Evolutionary conservation across 148 eudicot genomes (phyloP).

Genomic region (Selenicereus undatus): DNA sequence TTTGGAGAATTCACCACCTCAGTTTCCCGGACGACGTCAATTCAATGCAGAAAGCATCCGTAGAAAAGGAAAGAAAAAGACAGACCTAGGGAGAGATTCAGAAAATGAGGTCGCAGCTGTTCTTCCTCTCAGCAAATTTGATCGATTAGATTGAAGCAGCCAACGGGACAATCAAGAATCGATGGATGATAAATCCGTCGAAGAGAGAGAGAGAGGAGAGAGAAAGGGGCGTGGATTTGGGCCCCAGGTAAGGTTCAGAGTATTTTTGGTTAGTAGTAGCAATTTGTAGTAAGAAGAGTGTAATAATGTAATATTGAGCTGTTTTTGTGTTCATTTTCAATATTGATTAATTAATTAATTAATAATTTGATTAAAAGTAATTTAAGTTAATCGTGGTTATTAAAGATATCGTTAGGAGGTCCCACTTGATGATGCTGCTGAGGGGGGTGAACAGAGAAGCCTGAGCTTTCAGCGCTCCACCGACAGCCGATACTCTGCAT

Average conservation of each 20-base stretch:
- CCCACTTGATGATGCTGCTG: not conserved
- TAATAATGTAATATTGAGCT: not conserved
- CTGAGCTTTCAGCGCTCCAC: constrained; percentile 7
- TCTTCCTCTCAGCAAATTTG: constrained; percentile 10
- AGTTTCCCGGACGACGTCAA: not conserved
- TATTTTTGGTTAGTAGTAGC: not conserved
- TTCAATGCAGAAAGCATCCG: not conserved
- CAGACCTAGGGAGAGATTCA: constrained; percentile 18
- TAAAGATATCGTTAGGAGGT: not conserved
- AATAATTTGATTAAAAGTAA: too few relatives aligned
- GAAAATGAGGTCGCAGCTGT: constrained; percentile 9
- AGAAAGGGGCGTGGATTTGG: not conserved
- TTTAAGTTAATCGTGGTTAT: too few relatives aligned
- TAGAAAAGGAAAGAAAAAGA: not conserved
- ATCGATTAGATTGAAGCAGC: constrained; percentile 26
- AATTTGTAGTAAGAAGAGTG: not conserved
- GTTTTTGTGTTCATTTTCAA: not conserved
- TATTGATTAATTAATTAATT: too few relatives aligned
- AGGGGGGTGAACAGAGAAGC: constrained; percentile 24
- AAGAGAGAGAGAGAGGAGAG: constrained; percentile 25
- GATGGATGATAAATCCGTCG: not conserved
- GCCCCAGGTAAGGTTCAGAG: not conserved
- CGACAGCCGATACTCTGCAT: not conserved
- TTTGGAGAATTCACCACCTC: not conserved
- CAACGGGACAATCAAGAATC: constrained; percentile 24